Evolutionary conservation across 2,329 filamentous ascomycete species (phyloP), one percentile per base, ranked within the genome.

Genomic region (Aspergillus alliaceus): DNA sequence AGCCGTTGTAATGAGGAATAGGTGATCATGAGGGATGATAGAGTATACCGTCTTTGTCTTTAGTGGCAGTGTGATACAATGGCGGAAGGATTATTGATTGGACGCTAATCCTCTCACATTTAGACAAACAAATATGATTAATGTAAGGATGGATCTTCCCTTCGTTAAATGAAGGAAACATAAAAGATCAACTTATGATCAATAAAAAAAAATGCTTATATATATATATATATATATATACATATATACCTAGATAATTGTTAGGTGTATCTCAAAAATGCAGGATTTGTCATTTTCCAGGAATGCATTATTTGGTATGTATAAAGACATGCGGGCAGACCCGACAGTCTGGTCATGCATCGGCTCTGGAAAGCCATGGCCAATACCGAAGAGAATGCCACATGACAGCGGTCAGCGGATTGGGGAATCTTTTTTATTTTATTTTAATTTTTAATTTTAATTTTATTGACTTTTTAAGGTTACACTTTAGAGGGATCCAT

Each of bases 271-370:
- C n/a, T n/a, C n/a, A 20, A 12, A 20, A 31, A 48, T 32, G 44
- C 25, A 48, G 9, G 11, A 48, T 48, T 48, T 24, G 44, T 34
- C 44, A 48, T 20, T 27, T 48, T 22, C 44, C 4, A 32, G 9
- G 15, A 12, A 48, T 20, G 44, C 27, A 18, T 31, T 47, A 25
- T 14, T n/a, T 18, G 11, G 29, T 3, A 24, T 24, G 7, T 12
- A 27, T 12, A 40, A 34, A 35, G 25, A 50, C 27, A 57, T 57
- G 51, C 51, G 51, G 54, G 53, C 51, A 54, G 54, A 62, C 56
- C 63, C 63, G 59, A 65, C 56, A 62, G 42, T 59, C 46, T 60
- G 59, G 63, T 59, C 52, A 57, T 57, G 57, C 61, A 56, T 37
- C 32, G 48, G 48, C 32, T 37, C 46, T 34, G 40, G 32, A 48